phyloP scores from a whole-genome alignment of 2,329 filamentous ascomycete species.

The Neocatenulostroma microsporum region DNA sequence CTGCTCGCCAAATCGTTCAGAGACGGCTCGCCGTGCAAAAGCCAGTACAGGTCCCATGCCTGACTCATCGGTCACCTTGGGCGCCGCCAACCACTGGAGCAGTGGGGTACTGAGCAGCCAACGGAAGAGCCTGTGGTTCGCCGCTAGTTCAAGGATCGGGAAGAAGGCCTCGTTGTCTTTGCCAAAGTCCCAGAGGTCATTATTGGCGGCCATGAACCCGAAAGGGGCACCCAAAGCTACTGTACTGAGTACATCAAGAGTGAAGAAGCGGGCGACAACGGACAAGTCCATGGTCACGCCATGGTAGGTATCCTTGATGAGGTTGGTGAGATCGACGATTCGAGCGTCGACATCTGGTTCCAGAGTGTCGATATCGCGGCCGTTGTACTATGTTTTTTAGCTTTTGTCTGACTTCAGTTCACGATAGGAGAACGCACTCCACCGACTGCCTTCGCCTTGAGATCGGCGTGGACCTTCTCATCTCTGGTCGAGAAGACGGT shows the following conservation, averaged over 20 bases:
- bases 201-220: slow-evolving; percentile 44
- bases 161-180: slow-evolving; percentile 17
- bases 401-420: too few species aligned
- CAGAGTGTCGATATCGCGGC: slow-evolving; percentile 46
- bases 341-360: slow-evolving; percentile 45
- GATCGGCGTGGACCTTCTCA: slow-evolving; percentile 39
- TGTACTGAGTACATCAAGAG: slow-evolving; percentile 49
- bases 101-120: slow-evolving; percentile 16
- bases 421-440: slow-evolving; percentile 40
- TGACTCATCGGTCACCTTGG: slow-evolving; percentile 21
- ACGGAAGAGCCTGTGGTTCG: slow-evolving; percentile 19
- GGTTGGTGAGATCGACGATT: slow-evolving; percentile 39
- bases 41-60: slow-evolving; percentile 22
- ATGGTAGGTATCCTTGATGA: slow-evolving; percentile 45
- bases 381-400: slow-evolving; percentile 53
- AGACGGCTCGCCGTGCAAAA: slow-evolving; percentile 20
- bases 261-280: slow-evolving; percentile 46
- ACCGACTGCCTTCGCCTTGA: slow-evolving; percentile 45
- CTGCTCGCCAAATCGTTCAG: slow-evolving; percentile 20
- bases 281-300: slow-evolving; percentile 41
- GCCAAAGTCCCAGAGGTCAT: slow-evolving; percentile 33
- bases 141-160: slow-evolving; percentile 17
- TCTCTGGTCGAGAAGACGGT: slow-evolving; percentile 49
- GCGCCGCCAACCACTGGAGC: slow-evolving; percentile 18
- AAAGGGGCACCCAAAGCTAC: slow-evolving; percentile 47